Evolutionary conservation across 305 asterid species (phyloP).

Genomic region (Coffea humblotiana): DNA sequence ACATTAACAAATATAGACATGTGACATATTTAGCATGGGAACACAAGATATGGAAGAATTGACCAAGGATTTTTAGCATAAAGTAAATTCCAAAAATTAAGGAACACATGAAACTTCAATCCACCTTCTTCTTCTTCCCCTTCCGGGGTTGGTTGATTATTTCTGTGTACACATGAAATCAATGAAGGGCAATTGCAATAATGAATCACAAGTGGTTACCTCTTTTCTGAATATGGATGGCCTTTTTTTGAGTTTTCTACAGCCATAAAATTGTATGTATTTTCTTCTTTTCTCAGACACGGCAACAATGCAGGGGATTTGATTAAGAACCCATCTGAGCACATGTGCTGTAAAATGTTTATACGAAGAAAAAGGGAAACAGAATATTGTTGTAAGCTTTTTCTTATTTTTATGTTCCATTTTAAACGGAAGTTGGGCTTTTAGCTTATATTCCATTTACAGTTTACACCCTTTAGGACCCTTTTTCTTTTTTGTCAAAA

Average conservation of each 20-base stretch:
- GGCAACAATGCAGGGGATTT: constrained; percentile 7
- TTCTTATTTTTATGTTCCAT: not conserved
- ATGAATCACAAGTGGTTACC: not conserved
- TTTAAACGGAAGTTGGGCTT: too few species aligned
- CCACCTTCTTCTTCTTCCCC: not conserved
- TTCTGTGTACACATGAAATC: constrained; percentile 10
- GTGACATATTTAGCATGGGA: not conserved
- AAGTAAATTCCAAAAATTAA: not conserved
- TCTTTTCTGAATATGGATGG: not conserved
- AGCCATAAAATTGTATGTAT: not conserved
- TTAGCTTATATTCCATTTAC: not conserved
- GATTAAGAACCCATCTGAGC: not conserved
- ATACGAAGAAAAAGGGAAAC: not conserved
- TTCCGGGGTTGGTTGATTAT: not conserved
- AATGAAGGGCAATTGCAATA: not conserved
- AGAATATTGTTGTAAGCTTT: not conserved
- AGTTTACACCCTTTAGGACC: not conserved
- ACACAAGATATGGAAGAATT: not conserved
- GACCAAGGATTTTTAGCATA: not conserved
- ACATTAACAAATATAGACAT: not conserved
- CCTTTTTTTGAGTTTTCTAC: not conserved
- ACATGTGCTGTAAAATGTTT: not conserved
- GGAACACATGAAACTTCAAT: constrained; percentile 18
- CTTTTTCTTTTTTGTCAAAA: too few species aligned
- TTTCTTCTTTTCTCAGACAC: not conserved